These are phyloP conservation scores for Hortaea werneckii DNA, from an alignment of 2,329 filamentous ascomycete genomes.

Conservation along the genomic window DNA sequence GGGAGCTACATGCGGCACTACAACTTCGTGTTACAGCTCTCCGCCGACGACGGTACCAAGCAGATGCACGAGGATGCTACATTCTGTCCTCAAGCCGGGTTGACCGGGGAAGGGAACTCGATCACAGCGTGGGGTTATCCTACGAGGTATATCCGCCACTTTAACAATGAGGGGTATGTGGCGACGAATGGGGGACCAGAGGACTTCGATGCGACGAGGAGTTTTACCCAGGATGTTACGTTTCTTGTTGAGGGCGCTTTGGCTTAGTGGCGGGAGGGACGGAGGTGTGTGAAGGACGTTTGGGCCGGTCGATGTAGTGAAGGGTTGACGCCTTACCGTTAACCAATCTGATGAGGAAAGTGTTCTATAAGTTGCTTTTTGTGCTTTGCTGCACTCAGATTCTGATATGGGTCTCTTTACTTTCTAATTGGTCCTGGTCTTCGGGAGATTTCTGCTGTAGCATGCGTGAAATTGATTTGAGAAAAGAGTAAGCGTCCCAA, in stretches of 20 bases:
- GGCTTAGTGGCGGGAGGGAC: constrained; percentile 15
- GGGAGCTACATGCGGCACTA: constrained; percentile 51
- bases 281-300: too few species aligned
- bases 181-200: constrained; percentile 49
- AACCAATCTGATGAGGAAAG: too few species aligned
- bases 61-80: constrained; percentile 52
- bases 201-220: constrained; percentile 38
- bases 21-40: constrained; percentile 42
- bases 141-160: constrained; percentile 50
- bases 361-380: too few species aligned
- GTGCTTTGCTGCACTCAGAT: too few species aligned
- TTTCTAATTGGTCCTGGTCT: too few species aligned
- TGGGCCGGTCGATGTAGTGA: too few species aligned
- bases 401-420: too few species aligned
- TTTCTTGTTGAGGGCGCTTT: constrained; percentile 39
- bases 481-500: too few species aligned
- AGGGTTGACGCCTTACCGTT: too few species aligned
- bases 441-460: too few species aligned
- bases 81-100: constrained; percentile 46
- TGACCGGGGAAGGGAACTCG: constrained; percentile 43
- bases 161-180: constrained; percentile 35
- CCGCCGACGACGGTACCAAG: constrained; percentile 46
- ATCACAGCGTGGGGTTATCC: constrained; percentile 52
- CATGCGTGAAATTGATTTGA: too few species aligned
- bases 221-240: constrained; percentile 47